Conservation (phyloP, 306 rosid genomes). For the Cucurbita argyrosperma region DNA sequence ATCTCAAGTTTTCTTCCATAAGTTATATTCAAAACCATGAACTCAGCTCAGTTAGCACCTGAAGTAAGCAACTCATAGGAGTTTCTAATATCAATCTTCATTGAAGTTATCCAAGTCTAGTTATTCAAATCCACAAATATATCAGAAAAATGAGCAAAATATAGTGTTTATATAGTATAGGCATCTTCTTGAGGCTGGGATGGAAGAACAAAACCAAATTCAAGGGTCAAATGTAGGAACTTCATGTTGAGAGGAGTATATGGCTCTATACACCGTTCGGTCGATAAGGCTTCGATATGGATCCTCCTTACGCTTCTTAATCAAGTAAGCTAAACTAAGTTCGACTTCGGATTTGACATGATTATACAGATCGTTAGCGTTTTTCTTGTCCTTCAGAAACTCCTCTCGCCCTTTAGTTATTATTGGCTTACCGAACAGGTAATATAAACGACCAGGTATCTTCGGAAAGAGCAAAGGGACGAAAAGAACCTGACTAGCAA, state of each 20-base stretch:
- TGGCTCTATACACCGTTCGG: conserved; percentile 37
- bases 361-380: conserved; percentile 55
- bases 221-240: conserved; percentile 68
- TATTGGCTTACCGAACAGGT: conserved; percentile 77
- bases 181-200: not conserved
- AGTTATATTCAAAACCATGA: not conserved
- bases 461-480: conserved; percentile 44
- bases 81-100: not conserved
- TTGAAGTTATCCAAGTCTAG: not conserved
- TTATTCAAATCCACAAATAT: not conserved
- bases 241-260: conserved; percentile 22
- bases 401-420: conserved; percentile 54
- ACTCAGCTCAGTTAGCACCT: not conserved
- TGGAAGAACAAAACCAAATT: not conserved
- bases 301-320: conserved; percentile 79
- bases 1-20: no score
- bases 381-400: conserved; percentile 43
- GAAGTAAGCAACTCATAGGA: not conserved
- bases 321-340: conserved; percentile 39
- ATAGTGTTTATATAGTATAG: not conserved
- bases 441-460: conserved; percentile 73
- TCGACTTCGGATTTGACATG: conserved; percentile 67
- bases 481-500: conserved; percentile 20
- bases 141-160: not conserved
- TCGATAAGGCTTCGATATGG: conserved; percentile 63